Evolutionary conservation across 345 rosid species (phyloP).

Genomic region (Eutrema japonicum): DNA sequence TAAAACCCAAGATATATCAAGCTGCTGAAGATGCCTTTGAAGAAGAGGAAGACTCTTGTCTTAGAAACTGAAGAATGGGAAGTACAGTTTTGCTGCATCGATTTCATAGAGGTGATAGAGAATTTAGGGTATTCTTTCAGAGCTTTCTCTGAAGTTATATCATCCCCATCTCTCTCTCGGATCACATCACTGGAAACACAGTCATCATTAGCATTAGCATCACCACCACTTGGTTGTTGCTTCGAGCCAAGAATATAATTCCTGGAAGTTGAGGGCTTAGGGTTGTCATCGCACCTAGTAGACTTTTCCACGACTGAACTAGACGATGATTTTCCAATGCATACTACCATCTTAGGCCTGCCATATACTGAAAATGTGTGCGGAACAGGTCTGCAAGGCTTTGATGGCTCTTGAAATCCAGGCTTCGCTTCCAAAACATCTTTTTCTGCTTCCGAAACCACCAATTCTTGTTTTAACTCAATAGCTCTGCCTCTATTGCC

Average conservation of each 20-base stretch:
- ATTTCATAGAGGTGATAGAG: conserved; percentile 49
- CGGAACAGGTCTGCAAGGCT: conserved; percentile 44
- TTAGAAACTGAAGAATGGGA: conserved; percentile 59
- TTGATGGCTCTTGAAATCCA: conserved; percentile 50
- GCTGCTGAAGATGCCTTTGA: conserved; percentile 55
- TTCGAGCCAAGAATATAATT: conserved; percentile 47
- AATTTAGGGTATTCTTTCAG: conserved; percentile 54
- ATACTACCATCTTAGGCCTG: conserved; percentile 51
- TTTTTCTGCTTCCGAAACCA: conserved; percentile 49
- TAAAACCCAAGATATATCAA: too few relatives aligned
- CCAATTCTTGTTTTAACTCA: conserved; percentile 51
- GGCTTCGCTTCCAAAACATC: conserved; percentile 48
- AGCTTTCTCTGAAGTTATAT: conserved; percentile 46
- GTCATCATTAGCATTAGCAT: conserved; percentile 41
- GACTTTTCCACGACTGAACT: conserved; percentile 46
- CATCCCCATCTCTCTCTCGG: conserved; percentile 53
- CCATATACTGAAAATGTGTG: conserved; percentile 45
- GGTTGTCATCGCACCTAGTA: conserved; percentile 48
- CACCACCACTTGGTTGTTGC: conserved; percentile 49
- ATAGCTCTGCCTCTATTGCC: conserved; percentile 44
- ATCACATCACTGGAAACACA: conserved; percentile 50
- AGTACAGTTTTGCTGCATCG: conserved; percentile 55
- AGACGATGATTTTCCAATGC: conserved; percentile 58
- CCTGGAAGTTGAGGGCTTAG: conserved; percentile 55
- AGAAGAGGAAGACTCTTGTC: conserved; percentile 56